Evolutionary conservation across 768 basidiomycete species (phyloP).

Genomic region (Rhodotorula kratochvilovae): DNA sequence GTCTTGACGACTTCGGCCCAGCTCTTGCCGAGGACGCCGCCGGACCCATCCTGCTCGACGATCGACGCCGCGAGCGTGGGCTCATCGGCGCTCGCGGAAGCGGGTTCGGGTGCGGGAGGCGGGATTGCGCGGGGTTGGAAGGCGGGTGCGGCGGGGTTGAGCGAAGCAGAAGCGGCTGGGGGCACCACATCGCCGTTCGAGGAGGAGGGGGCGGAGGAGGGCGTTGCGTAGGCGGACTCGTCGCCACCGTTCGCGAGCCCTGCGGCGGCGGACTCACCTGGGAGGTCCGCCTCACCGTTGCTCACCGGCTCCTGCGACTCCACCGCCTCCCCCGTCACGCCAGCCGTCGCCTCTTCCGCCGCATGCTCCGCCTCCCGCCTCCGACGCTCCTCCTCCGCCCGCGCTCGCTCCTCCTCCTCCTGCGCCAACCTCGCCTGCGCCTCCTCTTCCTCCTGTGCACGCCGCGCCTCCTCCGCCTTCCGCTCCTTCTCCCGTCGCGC

Average conservation of each 20-base stretch:
- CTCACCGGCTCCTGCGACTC: not conserved
- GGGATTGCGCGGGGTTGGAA: constrained; percentile 18
- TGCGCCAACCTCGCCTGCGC: not conserved
- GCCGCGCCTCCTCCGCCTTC: not conserved
- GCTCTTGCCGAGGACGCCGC: constrained; percentile 21
- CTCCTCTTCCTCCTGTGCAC: not conserved
- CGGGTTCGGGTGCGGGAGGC: not conserved
- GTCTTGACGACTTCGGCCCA: constrained; percentile 30
- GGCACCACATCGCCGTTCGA: too few species aligned
- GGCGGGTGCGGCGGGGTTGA: constrained; percentile 22
- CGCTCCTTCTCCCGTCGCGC: constrained; percentile 14
- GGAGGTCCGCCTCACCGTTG: not conserved
- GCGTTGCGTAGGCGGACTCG: too few species aligned
- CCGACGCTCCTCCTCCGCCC: not conserved
- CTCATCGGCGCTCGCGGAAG: too few species aligned
- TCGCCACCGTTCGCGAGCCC: not conserved
- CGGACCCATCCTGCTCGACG: not conserved
- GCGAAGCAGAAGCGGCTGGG: not conserved
- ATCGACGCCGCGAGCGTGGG: too few species aligned
- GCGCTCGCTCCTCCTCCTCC: too few species aligned
- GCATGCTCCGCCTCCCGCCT: too few species aligned
- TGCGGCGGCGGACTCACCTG: too few species aligned
- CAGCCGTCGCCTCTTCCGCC: not conserved
- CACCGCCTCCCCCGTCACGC: too few species aligned
- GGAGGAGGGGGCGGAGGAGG: not conserved